These are phyloP conservation scores for Phoma sp. DNA, from an alignment of 2,329 filamentous ascomycete genomes.

Conservation along the genomic window DNA sequence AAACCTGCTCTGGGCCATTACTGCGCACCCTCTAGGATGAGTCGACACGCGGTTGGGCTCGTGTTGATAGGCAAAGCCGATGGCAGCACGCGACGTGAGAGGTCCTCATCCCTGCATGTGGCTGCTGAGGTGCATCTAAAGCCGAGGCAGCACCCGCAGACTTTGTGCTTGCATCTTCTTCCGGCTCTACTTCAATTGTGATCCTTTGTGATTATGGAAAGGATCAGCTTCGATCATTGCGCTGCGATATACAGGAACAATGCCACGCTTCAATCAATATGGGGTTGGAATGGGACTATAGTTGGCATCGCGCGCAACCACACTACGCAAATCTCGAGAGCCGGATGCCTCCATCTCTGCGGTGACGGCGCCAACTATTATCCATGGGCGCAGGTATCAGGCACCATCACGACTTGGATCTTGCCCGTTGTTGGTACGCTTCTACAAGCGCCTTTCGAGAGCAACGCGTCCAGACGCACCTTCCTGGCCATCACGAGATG, in stretches of 20 bases:
- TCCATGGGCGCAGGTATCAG: constrained; percentile 38
- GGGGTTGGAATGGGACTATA: constrained; percentile 28
- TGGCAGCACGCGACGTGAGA: background rate
- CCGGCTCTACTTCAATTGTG: background rate
- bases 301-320: constrained; percentile 15
- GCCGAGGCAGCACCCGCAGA: constrained; percentile 5
- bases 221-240: constrained; percentile 6
- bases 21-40: too few relatives aligned
- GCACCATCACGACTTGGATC: constrained; percentile 51
- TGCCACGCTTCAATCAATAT: constrained; percentile 16
- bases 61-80: background rate
- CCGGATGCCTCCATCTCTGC: constrained; percentile 45
- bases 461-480: constrained; percentile 47
- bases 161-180: background rate
- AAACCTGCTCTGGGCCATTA: background rate
- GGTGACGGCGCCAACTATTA: constrained; percentile 42
- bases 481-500: constrained; percentile 45
- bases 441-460: constrained; percentile 51
- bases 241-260: background rate
- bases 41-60: background rate
- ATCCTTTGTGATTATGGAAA: background rate
- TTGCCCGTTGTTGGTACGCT: constrained; percentile 48
- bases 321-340: constrained; percentile 38
- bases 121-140: constrained; percentile 8
- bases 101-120: constrained; percentile 1